These are phyloP conservation scores for Fusarium sp. DNA, from an alignment of 2,329 filamentous ascomycete species.

Conservation along the genomic window DNA sequence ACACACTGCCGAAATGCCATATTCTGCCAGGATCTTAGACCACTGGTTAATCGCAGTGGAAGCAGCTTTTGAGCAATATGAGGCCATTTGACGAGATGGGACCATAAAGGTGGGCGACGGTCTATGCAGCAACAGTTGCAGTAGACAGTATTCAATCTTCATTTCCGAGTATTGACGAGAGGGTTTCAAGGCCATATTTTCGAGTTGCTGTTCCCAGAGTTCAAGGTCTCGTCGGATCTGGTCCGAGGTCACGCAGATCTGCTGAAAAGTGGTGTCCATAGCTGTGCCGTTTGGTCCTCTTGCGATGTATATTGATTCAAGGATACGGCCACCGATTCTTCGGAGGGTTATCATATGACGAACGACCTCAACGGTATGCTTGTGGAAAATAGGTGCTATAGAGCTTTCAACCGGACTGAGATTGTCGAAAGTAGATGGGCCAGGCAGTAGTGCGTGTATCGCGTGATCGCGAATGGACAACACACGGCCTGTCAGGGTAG, in stretches of 20 bases:
- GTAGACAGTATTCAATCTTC: constrained; percentile 15
- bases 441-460: neutral
- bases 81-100: neutral
- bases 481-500: neutral
- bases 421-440: neutral
- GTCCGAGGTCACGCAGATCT: neutral
- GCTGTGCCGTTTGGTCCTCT: constrained; percentile 4
- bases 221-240: constrained; percentile 5
- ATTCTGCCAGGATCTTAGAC: neutral
- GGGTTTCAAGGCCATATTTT: neutral
- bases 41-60: neutral
- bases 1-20: neutral
- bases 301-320: constrained; percentile 17
- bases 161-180: neutral
- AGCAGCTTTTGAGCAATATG: constrained; percentile 1
- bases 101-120: constrained; percentile 5
- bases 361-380: neutral
- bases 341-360: neutral
- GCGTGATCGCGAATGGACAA: constrained; percentile 1
- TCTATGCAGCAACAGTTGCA: neutral
- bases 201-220: neutral
- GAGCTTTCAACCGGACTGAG: neutral
- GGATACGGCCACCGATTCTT: constrained; percentile 1
- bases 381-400: neutral
- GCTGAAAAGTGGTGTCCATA: constrained; percentile 15